Base-by-base conservation (phyloP, 257 asterid genomes). In the Primulina eburnea region DNA sequence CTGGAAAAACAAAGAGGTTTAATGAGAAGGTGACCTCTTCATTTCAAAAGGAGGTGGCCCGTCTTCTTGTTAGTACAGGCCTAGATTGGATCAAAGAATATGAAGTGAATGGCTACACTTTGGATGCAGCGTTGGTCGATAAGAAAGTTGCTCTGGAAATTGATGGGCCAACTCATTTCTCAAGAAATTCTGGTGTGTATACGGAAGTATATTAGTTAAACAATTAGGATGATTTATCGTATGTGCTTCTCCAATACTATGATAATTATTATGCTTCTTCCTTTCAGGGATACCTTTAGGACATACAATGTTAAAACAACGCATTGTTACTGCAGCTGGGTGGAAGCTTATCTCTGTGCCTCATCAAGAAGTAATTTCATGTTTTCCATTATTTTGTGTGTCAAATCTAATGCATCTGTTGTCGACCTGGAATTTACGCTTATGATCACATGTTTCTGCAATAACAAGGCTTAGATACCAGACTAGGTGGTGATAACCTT, bases 111-210 rank as follows among this genome's bases (percentile, higher is more conserved):
- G 96, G 96, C 7, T 94, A 91, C 85, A 85, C 96, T 32, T 76
- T 94, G 92, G 99, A 94, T 59, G 95, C 92, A 34, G 97, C 79
- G 12, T 72, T 89, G 76, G 80, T 89, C 72, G 96, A 90, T 72
- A 81, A 57, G 71, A 89, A 84, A 79, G 82, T 93, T 77, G 96
- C 88, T 69, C 87, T 94, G 71, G 99, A 90, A 83, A 89, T 94
- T 16, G 99, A 94, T 35, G 99, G 99, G 20, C 96, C 96, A 11
- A 87, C 95, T 75, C 99, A 93, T 86, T 93, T 93, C 80, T 90
- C 97, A 59, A 87, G 99, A 85, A 90, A 93, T 80, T 76, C 86
- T 34, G 92, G 99, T 93, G 81, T 24, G 83, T 68, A 53, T 7
- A 32, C n/a, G 40, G 16, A 60, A 21, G 47, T 47, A 34, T 21